A percentile compares a stretch with the other conserved stretches of the same genome.
phyloP scores from a whole-genome alignment of 2,329 filamentous ascomycete genomes.

The Ascochyta fabae region DNA sequence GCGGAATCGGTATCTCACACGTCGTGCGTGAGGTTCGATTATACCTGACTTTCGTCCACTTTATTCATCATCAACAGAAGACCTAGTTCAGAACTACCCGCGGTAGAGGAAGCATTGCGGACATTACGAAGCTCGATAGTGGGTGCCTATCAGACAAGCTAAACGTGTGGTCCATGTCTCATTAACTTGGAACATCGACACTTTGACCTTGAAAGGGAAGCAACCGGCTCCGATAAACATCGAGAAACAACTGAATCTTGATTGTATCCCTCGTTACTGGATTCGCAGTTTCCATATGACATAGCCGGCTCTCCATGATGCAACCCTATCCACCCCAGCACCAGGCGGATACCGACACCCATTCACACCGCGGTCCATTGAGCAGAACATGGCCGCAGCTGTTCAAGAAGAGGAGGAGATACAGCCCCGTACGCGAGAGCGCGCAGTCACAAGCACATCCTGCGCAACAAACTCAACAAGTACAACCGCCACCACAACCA shows the following conservation, averaged over 20 bases:
- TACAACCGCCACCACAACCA: not conserved
- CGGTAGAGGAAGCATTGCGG: not conserved
- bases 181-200: not conserved
- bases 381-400: slow-evolving; percentile 41
- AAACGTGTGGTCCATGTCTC: not conserved
- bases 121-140: not conserved
- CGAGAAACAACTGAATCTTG: not conserved
- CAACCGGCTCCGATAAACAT: not conserved
- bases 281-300: not conserved
- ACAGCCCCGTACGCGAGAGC: slow-evolving; percentile 38
- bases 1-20: slow-evolving; percentile 3
- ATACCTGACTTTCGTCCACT: not conserved
- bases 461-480: slow-evolving; percentile 9
- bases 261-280: not conserved
- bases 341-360: slow-evolving; percentile 24
- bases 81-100: not conserved
- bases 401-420: slow-evolving; percentile 42
- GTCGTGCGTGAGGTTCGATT: not conserved
- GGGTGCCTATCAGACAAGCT: slow-evolving; percentile 6
- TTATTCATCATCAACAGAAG: not conserved
- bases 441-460: slow-evolving; percentile 29
- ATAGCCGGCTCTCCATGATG: slow-evolving; percentile 24
- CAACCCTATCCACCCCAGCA: slow-evolving; percentile 29
- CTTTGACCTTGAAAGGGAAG: not conserved
- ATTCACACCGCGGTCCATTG: slow-evolving; percentile 34